Evolutionary conservation across 148 eudicot species (phyloP).

Genomic region (Vaccinium corymbosum): DNA sequence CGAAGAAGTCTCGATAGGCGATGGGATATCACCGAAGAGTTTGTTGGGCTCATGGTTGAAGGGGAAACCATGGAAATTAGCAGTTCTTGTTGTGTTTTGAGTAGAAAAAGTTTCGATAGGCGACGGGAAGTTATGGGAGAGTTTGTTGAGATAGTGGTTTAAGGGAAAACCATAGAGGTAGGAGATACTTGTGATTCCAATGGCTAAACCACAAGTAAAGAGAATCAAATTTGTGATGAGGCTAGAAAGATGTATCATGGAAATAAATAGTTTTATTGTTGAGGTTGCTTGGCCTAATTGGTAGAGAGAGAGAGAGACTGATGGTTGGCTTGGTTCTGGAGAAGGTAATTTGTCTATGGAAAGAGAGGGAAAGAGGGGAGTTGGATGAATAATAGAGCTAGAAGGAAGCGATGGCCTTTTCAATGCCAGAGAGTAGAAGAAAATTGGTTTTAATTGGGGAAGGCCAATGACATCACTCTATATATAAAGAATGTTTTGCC

Average conservation of each 20-base stretch:
- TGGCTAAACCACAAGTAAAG: conserved; percentile 38
- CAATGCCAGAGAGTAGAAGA: background rate
- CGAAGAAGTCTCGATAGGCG: no score
- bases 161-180: conserved; percentile 14
- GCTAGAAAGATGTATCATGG: conserved; percentile 26
- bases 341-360: background rate
- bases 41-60: no score
- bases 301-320: conserved; percentile 3
- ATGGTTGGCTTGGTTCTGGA: background rate
- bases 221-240: conserved; percentile 37
- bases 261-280: conserved; percentile 16
- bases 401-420: background rate
- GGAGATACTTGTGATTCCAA: conserved; percentile 35
- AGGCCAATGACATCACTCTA: background rate
- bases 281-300: background rate
- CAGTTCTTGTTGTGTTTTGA: no score
- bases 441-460: background rate
- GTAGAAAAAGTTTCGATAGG: no score
- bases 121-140: background rate
- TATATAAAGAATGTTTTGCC: background rate
- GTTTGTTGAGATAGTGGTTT: conserved; percentile 6
- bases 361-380: background rate
- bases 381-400: no score
- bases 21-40: background rate
- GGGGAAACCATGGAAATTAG: no score